phyloP scores from a whole-genome alignment of 176 grass and related monocot genomes.

The Oryza longistaminata region DNA sequence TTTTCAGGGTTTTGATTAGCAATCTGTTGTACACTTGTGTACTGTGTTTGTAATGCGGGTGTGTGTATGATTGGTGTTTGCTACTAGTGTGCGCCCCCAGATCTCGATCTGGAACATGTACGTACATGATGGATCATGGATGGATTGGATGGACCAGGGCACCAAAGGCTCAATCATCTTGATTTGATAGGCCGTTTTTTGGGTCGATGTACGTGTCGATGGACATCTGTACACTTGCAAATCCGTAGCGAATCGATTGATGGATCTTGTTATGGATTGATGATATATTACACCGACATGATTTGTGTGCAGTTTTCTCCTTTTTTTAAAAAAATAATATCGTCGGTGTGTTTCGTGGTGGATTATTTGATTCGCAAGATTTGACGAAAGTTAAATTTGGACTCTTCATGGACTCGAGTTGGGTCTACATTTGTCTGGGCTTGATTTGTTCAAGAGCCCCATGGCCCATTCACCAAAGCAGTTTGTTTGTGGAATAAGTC shows the following conservation, averaged over 20 bases:
- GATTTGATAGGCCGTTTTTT: conserved; percentile 14
- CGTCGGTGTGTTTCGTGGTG: too few species aligned
- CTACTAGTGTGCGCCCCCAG: not conserved
- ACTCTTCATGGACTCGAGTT: not conserved
- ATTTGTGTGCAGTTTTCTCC: not conserved
- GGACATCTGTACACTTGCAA: not conserved
- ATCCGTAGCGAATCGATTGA: not conserved
- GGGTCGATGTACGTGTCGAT: not conserved
- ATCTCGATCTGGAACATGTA: conserved; percentile 21
- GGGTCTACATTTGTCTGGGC: not conserved
- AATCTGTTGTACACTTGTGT: too few species aligned
- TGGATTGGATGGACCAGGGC: not conserved
- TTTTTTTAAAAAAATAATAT: not conserved
- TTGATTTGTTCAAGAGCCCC: not conserved
- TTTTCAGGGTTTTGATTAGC: too few species aligned
- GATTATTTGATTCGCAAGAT: not conserved
- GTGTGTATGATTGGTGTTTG: not conserved
- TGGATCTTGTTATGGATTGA: not conserved
- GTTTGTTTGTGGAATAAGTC: too few species aligned
- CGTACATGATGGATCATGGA: conserved; percentile 13
- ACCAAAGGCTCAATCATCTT: not conserved
- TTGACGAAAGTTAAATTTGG: not conserved
- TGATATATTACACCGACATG: too few species aligned
- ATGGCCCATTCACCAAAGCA: too few species aligned
- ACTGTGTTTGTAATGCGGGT: not conserved